These are phyloP conservation scores for Lunasporangiospora selenospora DNA, from an alignment of 192 early-diverging fungal genomes.

Conservation along the genomic window DNA sequence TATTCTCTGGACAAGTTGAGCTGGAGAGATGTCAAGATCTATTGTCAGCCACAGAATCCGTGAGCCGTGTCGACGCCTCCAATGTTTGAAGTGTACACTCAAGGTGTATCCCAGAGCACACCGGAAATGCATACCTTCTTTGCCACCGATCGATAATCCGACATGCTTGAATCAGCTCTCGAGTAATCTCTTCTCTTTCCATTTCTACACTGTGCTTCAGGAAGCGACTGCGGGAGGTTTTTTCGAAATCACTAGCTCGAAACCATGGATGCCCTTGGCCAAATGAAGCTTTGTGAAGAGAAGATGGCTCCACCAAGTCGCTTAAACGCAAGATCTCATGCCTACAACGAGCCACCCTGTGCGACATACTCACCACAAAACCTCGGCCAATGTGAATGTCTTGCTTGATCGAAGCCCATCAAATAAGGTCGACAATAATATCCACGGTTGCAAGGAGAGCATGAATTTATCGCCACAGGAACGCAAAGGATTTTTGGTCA, in stretches of 20 bases:
- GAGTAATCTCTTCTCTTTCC: background rate
- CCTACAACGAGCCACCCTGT: constrained; percentile 25
- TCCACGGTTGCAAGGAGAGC: constrained; percentile 16
- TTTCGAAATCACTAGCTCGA: too few relatives aligned
- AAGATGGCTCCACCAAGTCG: background rate
- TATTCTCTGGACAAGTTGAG: constrained; percentile 37
- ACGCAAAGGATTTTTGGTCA: constrained; percentile 32
- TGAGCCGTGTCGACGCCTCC: constrained; percentile 27
- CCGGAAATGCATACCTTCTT: constrained; percentile 9
- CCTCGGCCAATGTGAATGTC: constrained; percentile 8
- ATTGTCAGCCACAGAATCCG: background rate
- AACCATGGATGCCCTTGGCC: constrained; percentile 37
- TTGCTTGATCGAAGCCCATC: constrained; percentile 15
- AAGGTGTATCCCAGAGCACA: constrained; percentile 20
- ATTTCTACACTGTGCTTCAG: constrained; percentile 16
- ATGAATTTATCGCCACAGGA: constrained; percentile 4
- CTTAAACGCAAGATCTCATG: background rate
- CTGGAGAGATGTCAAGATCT: constrained; percentile 8
- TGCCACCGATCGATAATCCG: constrained; percentile 6
- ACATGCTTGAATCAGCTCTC: constrained; percentile 7
- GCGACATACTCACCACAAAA: constrained; percentile 33
- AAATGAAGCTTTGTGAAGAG: constrained; percentile 8
- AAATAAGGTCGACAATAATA: constrained; percentile 7
- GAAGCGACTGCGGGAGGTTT: constrained; percentile 25
- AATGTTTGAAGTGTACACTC: constrained; percentile 34